Base-by-base conservation (phyloP, 2,329 filamentous ascomycete genomes). In the Penicillium sumatraense region DNA sequence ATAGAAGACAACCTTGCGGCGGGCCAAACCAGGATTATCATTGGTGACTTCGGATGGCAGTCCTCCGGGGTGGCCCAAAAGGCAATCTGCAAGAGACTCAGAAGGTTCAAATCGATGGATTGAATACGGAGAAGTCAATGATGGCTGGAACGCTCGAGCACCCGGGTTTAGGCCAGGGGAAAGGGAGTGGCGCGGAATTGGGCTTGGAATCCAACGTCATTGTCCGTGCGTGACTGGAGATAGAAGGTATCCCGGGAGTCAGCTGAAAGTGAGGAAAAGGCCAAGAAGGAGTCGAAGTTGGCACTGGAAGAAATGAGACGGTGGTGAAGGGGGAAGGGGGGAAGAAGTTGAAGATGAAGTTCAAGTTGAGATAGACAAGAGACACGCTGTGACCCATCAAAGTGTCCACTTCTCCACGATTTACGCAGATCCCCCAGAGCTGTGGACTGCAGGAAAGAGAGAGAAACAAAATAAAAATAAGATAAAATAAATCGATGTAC, bases 381-480 rank as follows among this genome's bases (percentile, higher is more conserved):
- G 6, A 27, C 18, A 27, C 3, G 40, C n/a, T 26, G 9, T 20
- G 40, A 40, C 27, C 26, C 23, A 8, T n/a, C 5, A 1, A 9
- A 27, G 26, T 42, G 44, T 10, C 51, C 44, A 42, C 51, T 46
- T 46, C 42, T 46, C 42, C 42, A 31, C 42, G 31, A 45, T 16
- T 33, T 35, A 26, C 42, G 51, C 20, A 45, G 51, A 53, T 54
- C 51, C 51, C 51, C 51, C 51, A n/a, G n/a, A n/a, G n/a, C n/a
- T n/a, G n/a, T n/a, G 42, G 45, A 54, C 21, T 46, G 24, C n/a
- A 40, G 6, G 10, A 21, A 33, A 47, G n/a, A 33, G 13, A 9
- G 21, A 29, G 21, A 18, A 46, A 18, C 26, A 31, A 13, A n/a
- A n/a, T 4, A 31, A 16, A 29, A 45, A 3, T 29, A 5, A 16